Evolutionary conservation across 257 asterid species (phyloP).

Genomic region (Coffea canephora): DNA sequence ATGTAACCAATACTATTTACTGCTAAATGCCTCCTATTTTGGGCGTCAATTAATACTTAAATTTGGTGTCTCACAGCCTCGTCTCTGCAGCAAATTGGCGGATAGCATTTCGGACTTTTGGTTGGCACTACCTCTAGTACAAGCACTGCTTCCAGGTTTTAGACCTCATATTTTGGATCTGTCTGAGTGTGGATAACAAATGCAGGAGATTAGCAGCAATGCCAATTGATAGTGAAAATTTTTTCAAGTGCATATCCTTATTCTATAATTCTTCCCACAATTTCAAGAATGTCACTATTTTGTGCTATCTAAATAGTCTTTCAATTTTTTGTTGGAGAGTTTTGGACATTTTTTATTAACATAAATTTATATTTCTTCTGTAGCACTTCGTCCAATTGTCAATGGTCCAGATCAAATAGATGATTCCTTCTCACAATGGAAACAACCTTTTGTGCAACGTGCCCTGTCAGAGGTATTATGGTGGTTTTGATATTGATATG

Average conservation of each 20-base stretch:
- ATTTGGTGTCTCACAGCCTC: slow-evolving; percentile 53
- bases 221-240: background rate
- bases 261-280: background rate
- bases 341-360: slow-evolving; percentile 17
- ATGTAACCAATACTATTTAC: background rate
- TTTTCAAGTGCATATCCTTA: background rate
- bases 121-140: slow-evolving; percentile 84
- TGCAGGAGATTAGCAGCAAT: background rate
- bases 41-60: slow-evolving; percentile 17
- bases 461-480: slow-evolving; percentile 76
- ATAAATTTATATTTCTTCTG: slow-evolving; percentile 28
- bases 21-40: background rate
- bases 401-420: slow-evolving; percentile 62
- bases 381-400: slow-evolving; percentile 91
- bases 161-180: slow-evolving; percentile 20
- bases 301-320: background rate
- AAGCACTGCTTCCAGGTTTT: slow-evolving; percentile 94
- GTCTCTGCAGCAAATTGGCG: slow-evolving; percentile 83
- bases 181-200: background rate
- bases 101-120: slow-evolving; percentile 68
- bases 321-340: background rate
- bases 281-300: background rate
- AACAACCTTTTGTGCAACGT: slow-evolving; percentile 70
- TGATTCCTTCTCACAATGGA: slow-evolving; percentile 87
- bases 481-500: slow-evolving; percentile 1